Conservation (phyloP, 176 grass and related monocot species). For the Aegilops speltoides region DNA sequence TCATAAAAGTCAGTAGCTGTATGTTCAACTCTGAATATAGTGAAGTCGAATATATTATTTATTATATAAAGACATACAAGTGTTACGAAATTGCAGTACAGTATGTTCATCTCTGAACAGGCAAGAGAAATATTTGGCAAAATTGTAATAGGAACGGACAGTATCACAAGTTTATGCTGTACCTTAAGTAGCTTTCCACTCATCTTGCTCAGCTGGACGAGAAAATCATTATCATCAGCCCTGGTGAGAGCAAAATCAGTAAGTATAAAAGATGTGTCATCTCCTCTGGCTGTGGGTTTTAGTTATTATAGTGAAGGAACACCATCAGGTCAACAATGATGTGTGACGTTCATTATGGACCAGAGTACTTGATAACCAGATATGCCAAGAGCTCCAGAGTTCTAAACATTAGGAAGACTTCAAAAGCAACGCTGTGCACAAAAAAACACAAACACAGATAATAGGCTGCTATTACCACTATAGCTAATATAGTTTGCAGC, state of each 20-base stretch:
- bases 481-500: not conserved
- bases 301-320: not conserved
- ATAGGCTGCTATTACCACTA: not conserved
- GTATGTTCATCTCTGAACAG: no score
- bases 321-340: not conserved
- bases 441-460: not conserved
- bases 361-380: not conserved
- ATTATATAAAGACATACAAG: not conserved
- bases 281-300: not conserved
- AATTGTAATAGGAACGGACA: not conserved
- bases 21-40: not conserved
- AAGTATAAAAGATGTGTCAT: not conserved
- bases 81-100: not conserved
- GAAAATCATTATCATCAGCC: conserved; percentile 85
- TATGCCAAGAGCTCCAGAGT: not conserved
- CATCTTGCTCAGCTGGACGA: conserved; percentile 74
- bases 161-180: conserved; percentile 19
- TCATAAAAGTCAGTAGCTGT: not conserved
- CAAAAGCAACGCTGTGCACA: not conserved
- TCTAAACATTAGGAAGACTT: not conserved
- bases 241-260: conserved; percentile 45
- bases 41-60: not conserved
- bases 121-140: not conserved
- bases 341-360: not conserved
- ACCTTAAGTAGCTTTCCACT: conserved; percentile 93